Conservation (phyloP, 75 land plant genomes). For the Sequoia sempervirens region DNA sequence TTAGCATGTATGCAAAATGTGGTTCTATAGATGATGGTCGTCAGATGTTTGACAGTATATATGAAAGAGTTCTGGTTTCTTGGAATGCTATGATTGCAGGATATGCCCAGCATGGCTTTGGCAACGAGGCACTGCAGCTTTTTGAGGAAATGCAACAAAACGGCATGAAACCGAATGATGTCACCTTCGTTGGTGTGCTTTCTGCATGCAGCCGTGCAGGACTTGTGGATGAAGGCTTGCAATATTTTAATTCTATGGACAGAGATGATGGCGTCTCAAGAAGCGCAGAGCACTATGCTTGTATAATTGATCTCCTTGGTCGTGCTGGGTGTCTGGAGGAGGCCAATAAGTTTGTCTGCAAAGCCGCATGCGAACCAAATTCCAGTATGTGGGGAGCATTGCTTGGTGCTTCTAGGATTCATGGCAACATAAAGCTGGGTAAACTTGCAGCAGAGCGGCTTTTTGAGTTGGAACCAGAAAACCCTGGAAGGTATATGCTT, state of each 20-base stretch:
- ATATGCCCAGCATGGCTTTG: slow-evolving; percentile 6
- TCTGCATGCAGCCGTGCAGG: neutral
- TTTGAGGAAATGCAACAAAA: slow-evolving; percentile 8
- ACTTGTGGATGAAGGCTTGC: neutral
- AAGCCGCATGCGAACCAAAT: slow-evolving; percentile 11
- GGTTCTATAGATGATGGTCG: slow-evolving; percentile 21
- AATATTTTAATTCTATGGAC: neutral
- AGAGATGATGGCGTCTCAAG: neutral
- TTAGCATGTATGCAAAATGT: slow-evolving; percentile 18
- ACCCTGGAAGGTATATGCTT: neutral
- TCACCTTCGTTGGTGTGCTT: slow-evolving; percentile 6
- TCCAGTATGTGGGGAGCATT: slow-evolving; percentile 14
- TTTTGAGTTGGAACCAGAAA: slow-evolving; percentile 10
- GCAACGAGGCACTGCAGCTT: slow-evolving; percentile 5
- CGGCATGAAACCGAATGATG: neutral
- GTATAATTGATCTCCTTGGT: slow-evolving; percentile 9
- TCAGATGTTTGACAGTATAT: slow-evolving; percentile 8
- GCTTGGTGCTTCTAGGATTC: slow-evolving; percentile 20
- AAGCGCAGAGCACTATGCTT: neutral
- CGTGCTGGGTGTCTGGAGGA: slow-evolving; percentile 17
- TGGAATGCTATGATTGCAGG: slow-evolving; percentile 23
- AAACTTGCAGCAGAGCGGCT: slow-evolving; percentile 12
- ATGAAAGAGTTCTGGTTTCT: slow-evolving; percentile 13
- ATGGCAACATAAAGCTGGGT: slow-evolving; percentile 9
- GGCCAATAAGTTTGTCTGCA: slow-evolving; percentile 15